These are phyloP conservation scores for Trametopsis cervina DNA, from an alignment of 768 basidiomycete species.

Conservation along the genomic window DNA sequence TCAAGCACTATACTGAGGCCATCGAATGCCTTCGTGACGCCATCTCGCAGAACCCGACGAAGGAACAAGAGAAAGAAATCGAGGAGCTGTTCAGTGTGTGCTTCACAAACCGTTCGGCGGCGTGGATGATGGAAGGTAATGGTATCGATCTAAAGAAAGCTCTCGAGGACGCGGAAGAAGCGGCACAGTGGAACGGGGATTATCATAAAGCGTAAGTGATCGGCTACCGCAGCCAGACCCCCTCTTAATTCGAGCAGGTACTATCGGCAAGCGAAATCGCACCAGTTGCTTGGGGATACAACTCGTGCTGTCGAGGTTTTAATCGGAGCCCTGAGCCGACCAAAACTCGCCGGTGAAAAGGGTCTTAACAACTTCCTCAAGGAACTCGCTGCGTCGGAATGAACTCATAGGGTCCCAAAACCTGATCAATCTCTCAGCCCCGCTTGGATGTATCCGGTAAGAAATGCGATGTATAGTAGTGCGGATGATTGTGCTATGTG, in stretches of 20 bases:
- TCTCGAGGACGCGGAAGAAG: conserved; percentile 25
- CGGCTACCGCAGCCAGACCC: background rate
- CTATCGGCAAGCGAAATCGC: conserved; percentile 27
- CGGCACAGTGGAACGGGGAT: conserved; percentile 20
- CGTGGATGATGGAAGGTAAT: conserved; percentile 23
- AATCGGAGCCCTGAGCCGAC: conserved; percentile 19
- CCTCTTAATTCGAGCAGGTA: conserved; percentile 17
- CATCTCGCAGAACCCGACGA: conserved; percentile 21
- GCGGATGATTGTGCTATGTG: too few relatives aligned
- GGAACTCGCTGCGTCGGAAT: too few relatives aligned
- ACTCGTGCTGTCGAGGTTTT: conserved; percentile 23
- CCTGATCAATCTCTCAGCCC: too few relatives aligned
- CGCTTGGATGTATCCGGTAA: too few relatives aligned
- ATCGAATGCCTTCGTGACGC: conserved; percentile 21
- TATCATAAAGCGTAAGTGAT: conserved; percentile 29
- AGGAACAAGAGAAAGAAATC: conserved; percentile 20
- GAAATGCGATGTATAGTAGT: too few relatives aligned
- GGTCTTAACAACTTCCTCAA: conserved; percentile 12
- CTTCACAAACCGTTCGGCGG: conserved; percentile 27
- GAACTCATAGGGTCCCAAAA: too few relatives aligned
- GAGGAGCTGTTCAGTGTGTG: conserved; percentile 25
- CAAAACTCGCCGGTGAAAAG: conserved; percentile 16
- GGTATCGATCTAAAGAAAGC: conserved; percentile 24
- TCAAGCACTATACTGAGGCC: conserved; percentile 27
- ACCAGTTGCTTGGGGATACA: conserved; percentile 17